Base-by-base conservation (phyloP, 2,329 filamentous ascomycete genomes). In the Bisporella sp. region DNA sequence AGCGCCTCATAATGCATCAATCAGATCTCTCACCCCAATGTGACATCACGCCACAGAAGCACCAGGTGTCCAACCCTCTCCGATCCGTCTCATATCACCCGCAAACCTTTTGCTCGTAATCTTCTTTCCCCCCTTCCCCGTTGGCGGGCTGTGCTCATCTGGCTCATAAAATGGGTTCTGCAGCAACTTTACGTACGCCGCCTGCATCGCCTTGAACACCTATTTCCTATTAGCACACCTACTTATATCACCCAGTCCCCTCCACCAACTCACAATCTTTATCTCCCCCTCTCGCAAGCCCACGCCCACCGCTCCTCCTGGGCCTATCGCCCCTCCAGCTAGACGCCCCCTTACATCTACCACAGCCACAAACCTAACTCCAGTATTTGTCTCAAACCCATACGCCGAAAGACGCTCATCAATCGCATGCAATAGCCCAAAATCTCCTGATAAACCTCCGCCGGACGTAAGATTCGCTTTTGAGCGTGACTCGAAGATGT, bases 141-240 rank as follows among this genome's bases (percentile, higher is more conserved):
- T 68, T 4, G 72, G 66, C 45, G 85, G 86, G 55, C 78, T 78
- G 67, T 91, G 84, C 61, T 92, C 87, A 64, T 96, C 90, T 7
- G 92, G 92, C 44, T 86, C 83, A 68, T 91, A 97, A 69, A 99
- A 99, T 0, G 92, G 92, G 64, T 99, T 97, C 69, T 96, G 86
- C 58, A 97, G 72, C 47, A 99, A 73, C 54, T 82, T 75, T 51
- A 97, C 87, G 63, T 96, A 99, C 31, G 92, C 90, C n/a, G 79
- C 84, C 71, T 97, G 93, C 70, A 99, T 81, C 31, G 91, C 90
- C 65, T 85, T 82, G 65, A 99, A 99, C 30, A 93, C 82, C 83
- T 86, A 53, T 50, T 28, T 13, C 21, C 8, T 46, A 54, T 53
- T 44, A 55, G 13, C 49, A 43, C 44, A 51, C 45, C 12, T 8